A percentile compares a stretch with the other conserved stretches of the same genome.
These are phyloP conservation scores for Haematococcus lacustris DNA, from an alignment of 139 green algal species.

Conservation along the genomic window DNA sequence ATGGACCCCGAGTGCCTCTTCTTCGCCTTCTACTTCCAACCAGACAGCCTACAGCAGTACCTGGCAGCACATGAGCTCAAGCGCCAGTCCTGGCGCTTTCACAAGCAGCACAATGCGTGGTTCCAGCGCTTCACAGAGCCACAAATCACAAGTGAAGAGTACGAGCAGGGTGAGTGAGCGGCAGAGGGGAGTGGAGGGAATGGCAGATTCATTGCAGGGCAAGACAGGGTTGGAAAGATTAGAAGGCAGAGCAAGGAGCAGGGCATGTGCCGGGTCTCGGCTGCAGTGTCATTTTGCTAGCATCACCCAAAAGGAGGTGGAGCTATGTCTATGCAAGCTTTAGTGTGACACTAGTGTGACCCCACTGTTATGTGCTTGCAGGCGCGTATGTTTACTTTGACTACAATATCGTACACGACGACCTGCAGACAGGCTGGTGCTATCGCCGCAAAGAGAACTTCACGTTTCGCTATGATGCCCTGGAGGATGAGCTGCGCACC, in stretches of 20 bases:
- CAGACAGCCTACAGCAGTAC: conserved; percentile 70
- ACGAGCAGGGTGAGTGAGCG: conserved; percentile 56
- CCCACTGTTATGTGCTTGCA: conserved; percentile 24
- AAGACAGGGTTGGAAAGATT: no score
- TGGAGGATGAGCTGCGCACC: conserved; percentile 24
- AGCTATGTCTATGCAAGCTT: no score
- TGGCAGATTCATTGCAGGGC: no score
- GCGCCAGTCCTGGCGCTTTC: conserved; percentile 88
- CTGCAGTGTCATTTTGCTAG: no score
- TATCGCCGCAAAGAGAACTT: conserved; percentile 89
- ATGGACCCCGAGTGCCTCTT: conserved; percentile 95
- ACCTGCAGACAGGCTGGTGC: conserved; percentile 69
- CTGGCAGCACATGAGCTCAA: conserved; percentile 90
- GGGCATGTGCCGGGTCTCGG: no score
- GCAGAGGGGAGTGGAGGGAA: no score
- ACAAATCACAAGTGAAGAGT: conserved; percentile 80
- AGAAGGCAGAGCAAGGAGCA: no score
- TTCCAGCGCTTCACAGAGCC: conserved; percentile 87
- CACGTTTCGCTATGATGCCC: conserved; percentile 60
- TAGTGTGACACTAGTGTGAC: no score
- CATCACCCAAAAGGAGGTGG: no score
- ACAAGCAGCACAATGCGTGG: conserved; percentile 88
- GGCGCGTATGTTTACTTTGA: conserved; percentile 90
- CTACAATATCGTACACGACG: conserved; percentile 73
- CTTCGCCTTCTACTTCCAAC: conserved; percentile 97